Evolutionary conservation across 139 green algal genomes (phyloP), one percentile per base, ranked within the genome.

Genomic region (Haematococcus lacustris): DNA sequence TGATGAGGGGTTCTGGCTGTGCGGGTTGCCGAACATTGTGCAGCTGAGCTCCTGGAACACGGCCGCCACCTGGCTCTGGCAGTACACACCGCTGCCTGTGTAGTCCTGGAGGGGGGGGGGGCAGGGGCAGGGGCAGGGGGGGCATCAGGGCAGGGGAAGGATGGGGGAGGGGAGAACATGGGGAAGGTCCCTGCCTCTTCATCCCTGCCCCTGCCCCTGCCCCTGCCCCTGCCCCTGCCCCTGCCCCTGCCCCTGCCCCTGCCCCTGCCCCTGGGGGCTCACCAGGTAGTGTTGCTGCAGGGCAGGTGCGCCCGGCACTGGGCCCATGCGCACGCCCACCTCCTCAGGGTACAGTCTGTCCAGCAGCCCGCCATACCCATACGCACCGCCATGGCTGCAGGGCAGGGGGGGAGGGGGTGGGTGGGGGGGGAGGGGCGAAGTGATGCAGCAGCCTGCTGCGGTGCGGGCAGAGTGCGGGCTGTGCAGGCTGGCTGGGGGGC

Each of bases 11-110:
- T 91, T 93, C 65, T 73, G 76, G 13, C 53, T 76, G 84, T 93
- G 88, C 37, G 88, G 88, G 82, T 93, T 93, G 82, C 88, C 88
- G 69, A 86, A 91, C 74, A 90, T 85, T 74, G 81, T 67, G 30
- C 38, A 68, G 51, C 68, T 40, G 66, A 93, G 78, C 72, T 91
- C 86, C 23, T 84, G 41, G 47, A 91, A 90, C 41, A 83, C 78
- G 2, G 66, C 57, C 2, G 82, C 72, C 28, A 91, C 68, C 71
- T 89, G 85, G 28, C 38, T 77, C 38, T 87, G 66, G 71, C 66
- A 79, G 79, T 91, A 90, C 51, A 90, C 77, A 57, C 59, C 74
- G 68, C 66, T 78, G 63, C 83, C 67, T 23, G 64, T 70, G 37
- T 70, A 70, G 37, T 70, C 64, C 64, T 70, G 64, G 23, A 64